A percentile compares a stretch with the other conserved stretches of the same genome.
phyloP scores from a whole-genome alignment of 306 rosid genomes.

The Cicer cuneatum region DNA sequence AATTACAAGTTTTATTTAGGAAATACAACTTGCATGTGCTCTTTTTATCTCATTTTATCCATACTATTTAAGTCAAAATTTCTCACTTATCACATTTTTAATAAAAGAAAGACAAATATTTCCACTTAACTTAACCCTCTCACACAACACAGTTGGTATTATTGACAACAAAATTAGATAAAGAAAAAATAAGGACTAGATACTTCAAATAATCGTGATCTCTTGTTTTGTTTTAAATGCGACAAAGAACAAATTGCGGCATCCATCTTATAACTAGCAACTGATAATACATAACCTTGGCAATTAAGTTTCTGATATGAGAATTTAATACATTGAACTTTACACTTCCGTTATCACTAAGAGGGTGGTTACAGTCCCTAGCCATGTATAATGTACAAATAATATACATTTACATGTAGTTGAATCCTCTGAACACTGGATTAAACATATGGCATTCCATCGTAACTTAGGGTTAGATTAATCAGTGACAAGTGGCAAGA shows the following conservation, averaged over 20 bases:
- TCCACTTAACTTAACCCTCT: too few species aligned
- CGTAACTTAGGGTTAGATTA: neutral
- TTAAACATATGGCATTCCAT: neutral
- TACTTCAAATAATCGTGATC: too few species aligned
- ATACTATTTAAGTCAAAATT: too few species aligned
- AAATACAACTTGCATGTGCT: neutral
- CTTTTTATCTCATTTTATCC: too few species aligned
- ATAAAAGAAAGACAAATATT: too few species aligned
- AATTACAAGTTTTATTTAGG: neutral
- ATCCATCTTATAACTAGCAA: slow-evolving; percentile 5
- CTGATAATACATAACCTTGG: neutral
- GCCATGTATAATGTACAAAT: neutral
- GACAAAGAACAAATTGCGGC: neutral
- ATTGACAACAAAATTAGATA: too few species aligned
- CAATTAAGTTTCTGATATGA: neutral
- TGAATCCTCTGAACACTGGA: slow-evolving; percentile 3
- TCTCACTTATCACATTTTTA: too few species aligned
- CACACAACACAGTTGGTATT: too few species aligned
- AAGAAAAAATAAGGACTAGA: too few species aligned
- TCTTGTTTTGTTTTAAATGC: neutral
- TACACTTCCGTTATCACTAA: neutral
- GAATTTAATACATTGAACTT: neutral
- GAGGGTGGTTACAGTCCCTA: neutral
- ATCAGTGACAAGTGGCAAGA: neutral
- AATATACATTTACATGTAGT: neutral